Conservation (phyloP, 345 rosid species). For the Balakata baccata region DNA sequence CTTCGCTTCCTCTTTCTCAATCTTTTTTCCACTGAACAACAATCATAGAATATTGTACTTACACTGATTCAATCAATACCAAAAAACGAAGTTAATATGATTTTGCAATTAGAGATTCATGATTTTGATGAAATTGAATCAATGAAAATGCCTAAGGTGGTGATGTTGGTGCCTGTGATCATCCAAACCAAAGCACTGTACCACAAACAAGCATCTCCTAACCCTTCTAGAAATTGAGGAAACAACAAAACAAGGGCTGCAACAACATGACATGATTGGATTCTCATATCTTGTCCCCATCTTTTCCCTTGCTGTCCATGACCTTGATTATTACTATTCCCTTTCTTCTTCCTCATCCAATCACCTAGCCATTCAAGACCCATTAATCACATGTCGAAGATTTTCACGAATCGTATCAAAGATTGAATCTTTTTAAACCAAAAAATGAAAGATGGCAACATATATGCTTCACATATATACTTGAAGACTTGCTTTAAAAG, state of each 20-base stretch:
- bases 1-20: too few relatives aligned
- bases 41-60: too few relatives aligned
- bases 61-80: too few relatives aligned
- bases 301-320: slow-evolving; percentile 3
- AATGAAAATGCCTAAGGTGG: slow-evolving; percentile 49
- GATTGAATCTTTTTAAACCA: too few relatives aligned
- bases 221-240: slow-evolving; percentile 41
- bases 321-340: slow-evolving; percentile 4
- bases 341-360: not conserved
- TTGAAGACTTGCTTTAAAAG: too few relatives aligned
- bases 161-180: slow-evolving; percentile 48
- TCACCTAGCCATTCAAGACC: not conserved
- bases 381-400: not conserved
- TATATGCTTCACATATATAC: too few relatives aligned
- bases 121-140: not conserved
- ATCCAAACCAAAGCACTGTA: slow-evolving; percentile 56
- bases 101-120: too few relatives aligned
- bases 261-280: slow-evolving; percentile 6
- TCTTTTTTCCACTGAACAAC: too few relatives aligned
- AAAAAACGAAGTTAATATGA: too few relatives aligned
- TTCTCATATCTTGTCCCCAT: not conserved
- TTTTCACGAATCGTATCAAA: not conserved
- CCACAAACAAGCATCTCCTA: slow-evolving; percentile 50
- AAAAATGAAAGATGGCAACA: too few relatives aligned
- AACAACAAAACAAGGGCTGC: slow-evolving; percentile 30